Evolutionary conservation across 805 yeast genomes (phyloP).

Genomic region (Starmerella cellae): DNA sequence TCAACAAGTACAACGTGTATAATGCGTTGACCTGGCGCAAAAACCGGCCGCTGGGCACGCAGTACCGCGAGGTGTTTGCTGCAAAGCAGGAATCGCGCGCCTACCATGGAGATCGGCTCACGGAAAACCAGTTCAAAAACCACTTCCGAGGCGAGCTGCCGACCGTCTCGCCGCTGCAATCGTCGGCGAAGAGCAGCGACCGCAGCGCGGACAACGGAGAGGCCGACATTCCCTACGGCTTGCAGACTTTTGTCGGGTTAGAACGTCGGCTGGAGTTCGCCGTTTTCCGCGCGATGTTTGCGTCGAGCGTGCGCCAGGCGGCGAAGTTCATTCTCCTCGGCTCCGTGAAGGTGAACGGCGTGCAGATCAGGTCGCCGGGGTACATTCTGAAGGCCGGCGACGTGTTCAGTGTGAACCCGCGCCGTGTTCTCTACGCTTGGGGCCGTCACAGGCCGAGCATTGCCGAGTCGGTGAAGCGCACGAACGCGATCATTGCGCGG

Average conservation of each 20-base stretch:
- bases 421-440: slow-evolving; percentile 67
- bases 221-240: slow-evolving; percentile 56
- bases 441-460: slow-evolving; percentile 76
- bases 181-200: slow-evolving; percentile 12
- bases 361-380: slow-evolving; percentile 62
- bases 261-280: slow-evolving; percentile 88
- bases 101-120: slow-evolving; percentile 87
- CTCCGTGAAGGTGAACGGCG: slow-evolving; percentile 75
- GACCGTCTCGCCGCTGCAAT: slow-evolving; percentile 77
- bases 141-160: slow-evolving; percentile 55
- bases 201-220: slow-evolving; percentile 29
- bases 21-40: slow-evolving; percentile 63
- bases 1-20: slow-evolving; percentile 84
- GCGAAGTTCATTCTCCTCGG: slow-evolving; percentile 74
- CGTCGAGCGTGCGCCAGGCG: slow-evolving; percentile 87
- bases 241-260: slow-evolving; percentile 78
- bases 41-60: slow-evolving; percentile 34
- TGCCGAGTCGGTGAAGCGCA: slow-evolving; percentile 52
- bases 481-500: slow-evolving; percentile 52
- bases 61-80: slow-evolving; percentile 82
- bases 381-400: slow-evolving; percentile 74
- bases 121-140: slow-evolving; percentile 69
- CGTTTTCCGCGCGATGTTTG: slow-evolving; percentile 81
- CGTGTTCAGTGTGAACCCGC: slow-evolving; percentile 72
- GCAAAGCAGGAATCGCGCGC: slow-evolving; percentile 87